phyloP scores from a whole-genome alignment of 495 filamentous ascomycete genomes.

The Penicillium soppii region DNA sequence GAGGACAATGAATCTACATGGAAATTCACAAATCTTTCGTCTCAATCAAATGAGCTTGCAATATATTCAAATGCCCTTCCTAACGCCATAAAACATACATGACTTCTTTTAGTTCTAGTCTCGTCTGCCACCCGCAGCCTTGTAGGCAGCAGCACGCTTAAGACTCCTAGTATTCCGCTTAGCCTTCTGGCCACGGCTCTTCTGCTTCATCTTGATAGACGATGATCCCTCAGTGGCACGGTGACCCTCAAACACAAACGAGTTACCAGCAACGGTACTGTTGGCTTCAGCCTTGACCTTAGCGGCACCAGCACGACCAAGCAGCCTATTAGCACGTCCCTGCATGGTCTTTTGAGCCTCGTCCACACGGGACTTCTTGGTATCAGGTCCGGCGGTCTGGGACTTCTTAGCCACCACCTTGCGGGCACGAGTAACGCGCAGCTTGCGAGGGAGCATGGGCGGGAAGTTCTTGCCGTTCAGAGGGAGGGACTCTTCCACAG shows the following conservation, averaged over 20 bases:
- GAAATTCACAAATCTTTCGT: too few species aligned
- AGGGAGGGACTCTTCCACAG: slow-evolving; percentile 83
- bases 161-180: slow-evolving; percentile 51
- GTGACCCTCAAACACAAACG: slow-evolving; percentile 86
- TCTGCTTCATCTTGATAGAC: slow-evolving; percentile 56
- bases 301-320: slow-evolving; percentile 75
- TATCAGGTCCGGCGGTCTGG: slow-evolving; percentile 36
- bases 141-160: slow-evolving; percentile 67
- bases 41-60: too few species aligned
- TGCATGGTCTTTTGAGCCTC: slow-evolving; percentile 68
- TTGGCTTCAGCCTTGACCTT: slow-evolving; percentile 52
- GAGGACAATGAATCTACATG: too few species aligned
- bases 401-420: slow-evolving; percentile 68
- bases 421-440: slow-evolving; percentile 84
- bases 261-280: slow-evolving; percentile 45
- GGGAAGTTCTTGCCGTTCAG: slow-evolving; percentile 89
- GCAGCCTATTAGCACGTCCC: slow-evolving; percentile 78
- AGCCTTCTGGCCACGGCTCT: slow-evolving; percentile 56
- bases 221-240: slow-evolving; percentile 71
- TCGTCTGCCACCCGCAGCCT: slow-evolving; percentile 53
- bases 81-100: slow-evolving; percentile 24
- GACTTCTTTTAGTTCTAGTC: slow-evolving; percentile 10
- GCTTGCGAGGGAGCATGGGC: slow-evolving; percentile 81
- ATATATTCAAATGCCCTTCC: slow-evolving; percentile 22
- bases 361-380: slow-evolving; percentile 55